Percentiles rank a stretch among this genome's conserved stretches.
phyloP scores from a whole-genome alignment of 2,329 filamentous ascomycete species.

The Cadophora sp. region DNA sequence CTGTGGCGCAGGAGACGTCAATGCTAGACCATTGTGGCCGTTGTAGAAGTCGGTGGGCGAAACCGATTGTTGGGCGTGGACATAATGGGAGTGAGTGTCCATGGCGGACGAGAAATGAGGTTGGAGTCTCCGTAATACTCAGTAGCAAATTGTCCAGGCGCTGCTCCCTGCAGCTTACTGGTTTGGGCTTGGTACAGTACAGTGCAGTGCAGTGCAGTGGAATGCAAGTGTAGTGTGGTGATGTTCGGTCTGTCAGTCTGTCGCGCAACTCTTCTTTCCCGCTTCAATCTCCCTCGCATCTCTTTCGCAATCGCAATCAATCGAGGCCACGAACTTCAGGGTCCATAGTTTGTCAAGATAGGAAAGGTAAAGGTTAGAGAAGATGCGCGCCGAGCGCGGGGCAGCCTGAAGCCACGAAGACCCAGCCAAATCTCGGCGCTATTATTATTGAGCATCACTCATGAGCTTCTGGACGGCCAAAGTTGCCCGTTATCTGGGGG shows the following conservation, averaged over 20 bases:
- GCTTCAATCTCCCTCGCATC: conserved; percentile 10
- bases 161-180: neutral
- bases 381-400: conserved; percentile 13
- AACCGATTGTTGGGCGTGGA: conserved; percentile 34
- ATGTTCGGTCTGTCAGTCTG: conserved; percentile 2
- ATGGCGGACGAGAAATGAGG: conserved; percentile 12
- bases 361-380: neutral
- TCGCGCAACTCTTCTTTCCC: conserved; percentile 20
- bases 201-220: neutral
- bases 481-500: conserved; percentile 18
- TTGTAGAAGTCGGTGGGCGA: conserved; percentile 41
- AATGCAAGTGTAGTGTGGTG: neutral
- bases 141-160: conserved; percentile 4
- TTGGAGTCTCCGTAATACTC: conserved; percentile 10
- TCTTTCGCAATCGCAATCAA: conserved; percentile 7
- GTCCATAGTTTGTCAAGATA: conserved; percentile 3
- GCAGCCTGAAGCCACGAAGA: conserved; percentile 10
- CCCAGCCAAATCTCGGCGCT: conserved; percentile 7
- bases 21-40: conserved; percentile 36
- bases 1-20: conserved; percentile 28
- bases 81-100: conserved; percentile 24
- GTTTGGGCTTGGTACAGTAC: neutral
- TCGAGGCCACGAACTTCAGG: conserved; percentile 5
- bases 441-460: conserved; percentile 12
- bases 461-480: conserved; percentile 5